Base-by-base conservation (phyloP, 169 alveolate genomes). In the Eimeria sp. region DNA sequence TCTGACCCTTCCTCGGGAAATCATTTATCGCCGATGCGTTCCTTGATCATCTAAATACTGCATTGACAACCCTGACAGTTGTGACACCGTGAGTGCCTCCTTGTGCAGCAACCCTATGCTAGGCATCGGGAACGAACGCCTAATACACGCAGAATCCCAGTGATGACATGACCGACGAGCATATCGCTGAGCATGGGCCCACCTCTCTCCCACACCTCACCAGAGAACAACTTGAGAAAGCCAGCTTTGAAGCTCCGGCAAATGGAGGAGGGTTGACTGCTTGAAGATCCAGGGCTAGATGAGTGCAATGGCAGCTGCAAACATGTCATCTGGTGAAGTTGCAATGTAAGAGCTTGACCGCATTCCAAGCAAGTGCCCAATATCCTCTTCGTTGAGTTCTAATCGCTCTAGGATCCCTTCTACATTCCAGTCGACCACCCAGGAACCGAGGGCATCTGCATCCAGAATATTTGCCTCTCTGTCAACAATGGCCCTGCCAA, bases 261-360 rank as follows among this genome's bases (percentile, higher is more conserved):
- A 14, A 25, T 34, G 18, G 63, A 45, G 30, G 27, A 20, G 47
- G 57, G 22, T 47, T 45, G 11, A 34, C 43, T 25, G 25, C 87
- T 45, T 43, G 34, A 14, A 20, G 45, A 22, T 18, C 47, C 80
- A 70, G 25, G 87, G 87, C 45, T 76, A 76, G 34, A 76, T 76
- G 43, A 76, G 87, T 20, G 87, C 87, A 43, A 45, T 18, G 10
- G 63, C 63, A 76, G 61, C 65, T 34, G 87, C 40, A 45, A 76
- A 49, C 6, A 76, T 18, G 61, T 76, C 87, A 22, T 76, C 65
- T 25, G 45, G 45, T 22, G 87, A 22, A 6, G 34, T 13, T 76
- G 34, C 43, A 6, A 3, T 22, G 65, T 76, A 49, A 63, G 30
- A 45, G 18, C 11, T 47, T 76, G 11, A 11, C 63, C 87, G 57